These are phyloP conservation scores for Aspergillus thermomutatus DNA, from an alignment of 2,329 filamentous ascomycete genomes.

Conservation along the genomic window DNA sequence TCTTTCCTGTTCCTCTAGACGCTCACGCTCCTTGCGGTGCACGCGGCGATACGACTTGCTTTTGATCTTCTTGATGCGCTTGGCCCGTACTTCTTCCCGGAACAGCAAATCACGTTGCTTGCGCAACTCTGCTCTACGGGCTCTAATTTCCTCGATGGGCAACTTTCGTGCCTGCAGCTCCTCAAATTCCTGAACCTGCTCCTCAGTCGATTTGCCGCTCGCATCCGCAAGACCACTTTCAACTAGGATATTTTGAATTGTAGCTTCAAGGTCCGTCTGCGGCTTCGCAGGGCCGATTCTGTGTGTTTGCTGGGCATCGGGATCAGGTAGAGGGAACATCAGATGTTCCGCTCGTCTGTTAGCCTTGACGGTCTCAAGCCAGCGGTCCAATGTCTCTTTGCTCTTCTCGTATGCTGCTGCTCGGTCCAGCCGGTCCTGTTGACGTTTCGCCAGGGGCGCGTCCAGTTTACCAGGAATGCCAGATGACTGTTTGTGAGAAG, in stretches of 20 bases:
- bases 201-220: constrained; percentile 59
- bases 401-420: constrained; percentile 82
- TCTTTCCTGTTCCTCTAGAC: constrained; percentile 54
- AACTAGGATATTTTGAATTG: constrained; percentile 83
- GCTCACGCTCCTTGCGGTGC: constrained; percentile 74
- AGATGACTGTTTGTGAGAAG: constrained; percentile 46
- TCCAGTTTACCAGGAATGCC: constrained; percentile 68
- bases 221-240: constrained; percentile 71
- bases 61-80: constrained; percentile 98
- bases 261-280: constrained; percentile 76
- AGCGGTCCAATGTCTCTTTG: constrained; percentile 83
- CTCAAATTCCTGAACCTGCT: constrained; percentile 66
- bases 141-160: constrained; percentile 68
- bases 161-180: constrained; percentile 69
- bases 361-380: constrained; percentile 92
- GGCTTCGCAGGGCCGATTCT: constrained; percentile 57
- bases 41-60: constrained; percentile 91
- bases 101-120: constrained; percentile 81
- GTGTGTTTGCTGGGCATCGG: constrained; percentile 58
- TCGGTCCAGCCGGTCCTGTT: constrained; percentile 82
- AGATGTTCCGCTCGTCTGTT: constrained; percentile 90
- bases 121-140: constrained; percentile 69
- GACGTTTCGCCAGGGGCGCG: constrained; percentile 76
- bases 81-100: constrained; percentile 80
- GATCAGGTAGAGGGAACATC: constrained; percentile 77